These are phyloP conservation scores for Gnomoniopsis sp. DNA, from an alignment of 2,329 filamentous ascomycete species.

Conservation along the genomic window DNA sequence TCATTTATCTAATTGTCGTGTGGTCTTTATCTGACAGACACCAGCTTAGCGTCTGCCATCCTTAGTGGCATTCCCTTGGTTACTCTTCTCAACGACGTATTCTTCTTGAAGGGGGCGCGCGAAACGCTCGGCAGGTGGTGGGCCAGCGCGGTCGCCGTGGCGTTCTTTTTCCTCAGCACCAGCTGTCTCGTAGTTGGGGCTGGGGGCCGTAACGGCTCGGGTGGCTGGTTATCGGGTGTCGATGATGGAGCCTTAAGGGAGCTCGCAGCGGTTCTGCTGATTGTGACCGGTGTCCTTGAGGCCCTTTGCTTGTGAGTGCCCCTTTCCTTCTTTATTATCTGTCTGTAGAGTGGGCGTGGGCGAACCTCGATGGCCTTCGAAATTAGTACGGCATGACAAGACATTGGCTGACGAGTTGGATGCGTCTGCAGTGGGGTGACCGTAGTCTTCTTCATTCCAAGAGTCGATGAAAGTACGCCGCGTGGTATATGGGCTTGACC, in stretches of 20 bases:
- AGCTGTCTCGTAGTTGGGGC: not conserved
- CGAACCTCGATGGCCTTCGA: not conserved
- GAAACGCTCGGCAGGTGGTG: not conserved
- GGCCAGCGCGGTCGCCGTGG: not conserved
- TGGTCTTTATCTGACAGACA: not conserved
- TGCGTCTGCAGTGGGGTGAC: not conserved
- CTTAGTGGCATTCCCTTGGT: not conserved
- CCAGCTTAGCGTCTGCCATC: not conserved
- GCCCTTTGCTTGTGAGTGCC: not conserved
- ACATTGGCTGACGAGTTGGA: not conserved
- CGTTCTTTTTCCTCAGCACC: not conserved
- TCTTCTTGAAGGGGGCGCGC: not conserved
- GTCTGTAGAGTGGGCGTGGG: not conserved
- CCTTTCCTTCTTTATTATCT: not conserved
- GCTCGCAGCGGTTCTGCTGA: not conserved
- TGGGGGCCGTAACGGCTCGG: not conserved
- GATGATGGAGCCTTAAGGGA: not conserved
- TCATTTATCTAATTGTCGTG: not conserved
- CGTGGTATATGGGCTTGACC: not conserved
- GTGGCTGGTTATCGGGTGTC: not conserved
- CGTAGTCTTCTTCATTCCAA: not conserved
- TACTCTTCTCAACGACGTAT: not conserved
- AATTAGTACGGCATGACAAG: not conserved
- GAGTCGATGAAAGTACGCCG: not conserved
- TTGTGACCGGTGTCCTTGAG: not conserved